Percentiles rank a stretch among this genome's conserved stretches.
phyloP scores from a whole-genome alignment of 768 basidiomycete genomes.

The Amanita exitialis region DNA sequence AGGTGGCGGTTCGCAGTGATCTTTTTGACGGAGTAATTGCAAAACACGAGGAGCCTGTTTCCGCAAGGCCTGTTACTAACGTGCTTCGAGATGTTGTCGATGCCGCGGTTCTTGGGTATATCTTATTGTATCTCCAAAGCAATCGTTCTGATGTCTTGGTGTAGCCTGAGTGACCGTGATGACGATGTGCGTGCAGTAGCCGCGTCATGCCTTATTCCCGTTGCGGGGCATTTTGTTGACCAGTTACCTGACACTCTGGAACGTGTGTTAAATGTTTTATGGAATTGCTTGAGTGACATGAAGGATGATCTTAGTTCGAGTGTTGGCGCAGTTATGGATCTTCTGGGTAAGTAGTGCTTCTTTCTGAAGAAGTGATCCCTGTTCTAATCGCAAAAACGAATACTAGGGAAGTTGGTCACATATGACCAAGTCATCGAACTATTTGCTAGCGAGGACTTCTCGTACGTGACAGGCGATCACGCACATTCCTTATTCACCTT shows the following conservation, averaged over 20 bases:
- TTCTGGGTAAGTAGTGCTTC: slow-evolving; percentile 55
- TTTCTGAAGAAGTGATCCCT: background rate
- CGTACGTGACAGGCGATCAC: slow-evolving; percentile 40
- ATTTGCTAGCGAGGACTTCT: slow-evolving; percentile 54
- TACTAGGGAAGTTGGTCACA: slow-evolving; percentile 69
- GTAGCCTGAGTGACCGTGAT: slow-evolving; percentile 78
- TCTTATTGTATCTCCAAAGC: slow-evolving; percentile 7
- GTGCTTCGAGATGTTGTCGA: slow-evolving; percentile 79
- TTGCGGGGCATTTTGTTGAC: slow-evolving; percentile 73
- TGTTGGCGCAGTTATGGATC: slow-evolving; percentile 94
- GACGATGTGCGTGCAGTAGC: slow-evolving; percentile 97
- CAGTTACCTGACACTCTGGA: slow-evolving; percentile 64
- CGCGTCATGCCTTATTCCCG: slow-evolving; percentile 82
- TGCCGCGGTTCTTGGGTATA: slow-evolving; percentile 85
- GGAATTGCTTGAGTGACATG: slow-evolving; percentile 86
- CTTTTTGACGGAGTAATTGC: slow-evolving; percentile 44
- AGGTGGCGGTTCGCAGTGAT: slow-evolving; percentile 89
- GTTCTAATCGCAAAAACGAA: slow-evolving; percentile 4
- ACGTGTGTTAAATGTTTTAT: slow-evolving; percentile 73
- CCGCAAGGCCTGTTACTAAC: slow-evolving; percentile 33
- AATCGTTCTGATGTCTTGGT: background rate
- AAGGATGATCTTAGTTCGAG: slow-evolving; percentile 96
- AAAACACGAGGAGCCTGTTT: slow-evolving; percentile 26
- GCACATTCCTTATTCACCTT: background rate
- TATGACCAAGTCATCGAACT: slow-evolving; percentile 71